Conservation (phyloP, 176 grass and related monocot genomes). For the Eragrostis curvula region DNA sequence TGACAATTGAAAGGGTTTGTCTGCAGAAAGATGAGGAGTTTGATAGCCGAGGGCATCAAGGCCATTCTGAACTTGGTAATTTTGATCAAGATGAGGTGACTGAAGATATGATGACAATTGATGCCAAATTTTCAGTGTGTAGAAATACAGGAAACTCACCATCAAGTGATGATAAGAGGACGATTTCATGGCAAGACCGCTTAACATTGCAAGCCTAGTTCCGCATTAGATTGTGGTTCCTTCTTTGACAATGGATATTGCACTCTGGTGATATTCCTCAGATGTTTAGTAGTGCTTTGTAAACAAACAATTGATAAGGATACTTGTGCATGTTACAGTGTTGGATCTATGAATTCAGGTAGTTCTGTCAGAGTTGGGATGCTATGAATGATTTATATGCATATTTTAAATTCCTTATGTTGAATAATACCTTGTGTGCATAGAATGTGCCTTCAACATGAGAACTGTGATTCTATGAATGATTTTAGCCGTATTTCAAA, state of each 20-base stretch:
- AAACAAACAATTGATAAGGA: constrained; percentile 43
- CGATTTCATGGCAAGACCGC: constrained; percentile 71
- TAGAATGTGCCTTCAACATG: neutral
- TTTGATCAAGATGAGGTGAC: constrained; percentile 19
- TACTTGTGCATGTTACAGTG: constrained; percentile 19
- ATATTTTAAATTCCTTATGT: too few species aligned
- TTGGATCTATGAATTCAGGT: neutral
- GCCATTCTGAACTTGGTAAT: constrained; percentile 19
- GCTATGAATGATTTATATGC: too few species aligned
- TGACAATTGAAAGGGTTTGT: neutral
- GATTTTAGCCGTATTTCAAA: neutral
- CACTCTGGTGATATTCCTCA: neutral
- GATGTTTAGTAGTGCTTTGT: constrained; percentile 31
- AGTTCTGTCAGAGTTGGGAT: neutral
- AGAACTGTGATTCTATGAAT: constrained; percentile 3
- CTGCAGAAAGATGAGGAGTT: constrained; percentile 55
- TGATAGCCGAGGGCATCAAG: constrained; percentile 29
- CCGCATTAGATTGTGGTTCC: neutral
- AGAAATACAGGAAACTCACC: constrained; percentile 57
- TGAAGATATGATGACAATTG: constrained; percentile 41
- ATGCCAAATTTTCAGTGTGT: constrained; percentile 50
- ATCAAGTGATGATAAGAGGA: constrained; percentile 65
- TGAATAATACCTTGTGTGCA: too few species aligned
- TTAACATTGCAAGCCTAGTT: constrained; percentile 61
- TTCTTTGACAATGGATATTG: too few species aligned